These are phyloP conservation scores for Neofusicoccum sp. DNA, from an alignment of 2,329 filamentous ascomycete genomes.

Conservation along the genomic window DNA sequence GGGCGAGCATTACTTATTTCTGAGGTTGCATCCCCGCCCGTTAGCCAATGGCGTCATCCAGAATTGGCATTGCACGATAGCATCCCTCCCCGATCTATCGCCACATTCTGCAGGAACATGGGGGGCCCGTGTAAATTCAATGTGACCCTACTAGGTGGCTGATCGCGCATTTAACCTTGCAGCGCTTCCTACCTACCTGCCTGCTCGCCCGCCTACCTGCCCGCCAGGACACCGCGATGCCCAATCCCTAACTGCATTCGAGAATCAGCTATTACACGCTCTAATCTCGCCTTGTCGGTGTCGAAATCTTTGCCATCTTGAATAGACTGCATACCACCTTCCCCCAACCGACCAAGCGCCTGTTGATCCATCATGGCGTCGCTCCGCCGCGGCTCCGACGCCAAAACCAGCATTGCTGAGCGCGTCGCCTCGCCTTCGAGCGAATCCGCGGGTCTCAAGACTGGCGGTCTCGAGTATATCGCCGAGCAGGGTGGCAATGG, in stretches of 20 bases:
- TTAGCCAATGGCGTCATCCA: slow-evolving; percentile 17
- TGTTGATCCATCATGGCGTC: too few species aligned
- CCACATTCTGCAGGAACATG: background rate
- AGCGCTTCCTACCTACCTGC: too few species aligned
- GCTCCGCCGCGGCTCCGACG: background rate
- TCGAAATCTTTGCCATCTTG: background rate
- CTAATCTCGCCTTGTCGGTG: background rate
- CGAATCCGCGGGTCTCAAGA: slow-evolving; percentile 21
- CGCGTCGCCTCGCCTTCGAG: slow-evolving; percentile 9
- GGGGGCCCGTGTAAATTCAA: background rate
- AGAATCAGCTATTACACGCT: too few species aligned
- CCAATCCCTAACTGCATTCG: too few species aligned
- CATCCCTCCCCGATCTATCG: background rate
- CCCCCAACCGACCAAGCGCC: too few species aligned
- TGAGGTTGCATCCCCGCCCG: slow-evolving; percentile 3
- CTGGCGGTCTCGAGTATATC: slow-evolving; percentile 46
- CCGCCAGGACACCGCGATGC: background rate
- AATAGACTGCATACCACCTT: background rate
- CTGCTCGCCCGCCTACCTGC: background rate
- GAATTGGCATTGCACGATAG: slow-evolving; percentile 16
- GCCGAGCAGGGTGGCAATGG: slow-evolving; percentile 50
- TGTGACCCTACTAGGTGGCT: background rate
- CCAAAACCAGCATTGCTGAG: background rate
- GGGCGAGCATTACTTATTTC: background rate
- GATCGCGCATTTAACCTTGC: background rate